Base-by-base conservation (phyloP, 495 filamentous ascomycete species). In the Aspergillus bertholletiae region DNA sequence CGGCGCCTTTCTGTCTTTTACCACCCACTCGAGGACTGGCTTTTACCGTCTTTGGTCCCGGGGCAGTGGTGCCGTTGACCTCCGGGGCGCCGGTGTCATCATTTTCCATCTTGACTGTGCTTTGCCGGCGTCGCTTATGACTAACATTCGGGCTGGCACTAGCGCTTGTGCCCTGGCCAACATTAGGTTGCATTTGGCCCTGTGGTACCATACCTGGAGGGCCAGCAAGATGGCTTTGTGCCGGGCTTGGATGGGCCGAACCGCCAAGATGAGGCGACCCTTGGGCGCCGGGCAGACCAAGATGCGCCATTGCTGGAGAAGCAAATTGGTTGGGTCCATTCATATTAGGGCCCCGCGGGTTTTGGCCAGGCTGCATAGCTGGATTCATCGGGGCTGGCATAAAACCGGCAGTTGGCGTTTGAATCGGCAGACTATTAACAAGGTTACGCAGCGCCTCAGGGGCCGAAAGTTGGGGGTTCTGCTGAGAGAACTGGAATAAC, bases 81-180 rank as follows among this genome's bases (percentile, higher is more conserved):
- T 78, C 78, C 3, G 73, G 66, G 5, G 65, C 69, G 46, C 59
- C 68, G 48, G 65, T 74, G 20, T 83, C 83, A 17, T 92, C 89
- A 17, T 76, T 81, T 53, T 93, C 90, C 32, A 78, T 74, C 74
- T 95, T 94, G 46, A 93, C 87, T 4, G 83, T 83, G 54, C 89
- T 92, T 9, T 85, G 75, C 37, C 90, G 76, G 52, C 92, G 79
- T 54, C 90, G 83, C 72, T 94, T 92, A 64, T 86, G 88, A 44
- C 80, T 85, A 28, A 86, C 83, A 51, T 86, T 88, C 9, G 92
- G 92, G 49, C 90, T 95, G 3, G 92, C 93, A 64, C 89, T 95
- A 7, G 88, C 87, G 59, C 88, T 92, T 3, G 84, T 84, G 1
- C 80, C 87, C 56, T 85, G 85, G n/a, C 80, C 87, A 54, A 76